Base-by-base conservation (phyloP, 441 rosid species). In the Populus trichocarpa region DNA sequence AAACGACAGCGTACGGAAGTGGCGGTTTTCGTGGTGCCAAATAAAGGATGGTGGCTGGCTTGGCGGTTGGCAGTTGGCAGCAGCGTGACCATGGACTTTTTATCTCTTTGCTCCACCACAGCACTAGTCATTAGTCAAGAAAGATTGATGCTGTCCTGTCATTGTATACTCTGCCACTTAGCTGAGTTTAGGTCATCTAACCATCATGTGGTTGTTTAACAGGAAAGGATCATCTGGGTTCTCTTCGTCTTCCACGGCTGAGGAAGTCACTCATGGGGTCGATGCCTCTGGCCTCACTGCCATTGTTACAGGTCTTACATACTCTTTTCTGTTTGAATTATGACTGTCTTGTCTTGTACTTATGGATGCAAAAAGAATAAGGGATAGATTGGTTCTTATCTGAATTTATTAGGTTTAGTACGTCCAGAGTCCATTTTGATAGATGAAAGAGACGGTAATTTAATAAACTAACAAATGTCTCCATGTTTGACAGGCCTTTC, bases 211-310 rank as follows among this genome's bases (percentile, higher is more conserved):
- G 89, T 68, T 75, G 30, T 81, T 82, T 53, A 65, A 76, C 64
- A 77, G 72, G 53, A 82, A 82, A 77, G 79, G 79, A 7, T 67
- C 82, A 66, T 86, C 89, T 40, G 87, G 89, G 69, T 86, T 86
- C 80, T 86, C 87, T 23, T 67, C 83, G 14, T 84, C 87, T 61
- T 86, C 89, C 72, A 86, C 89, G 4, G 89, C 89, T 0, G 89
- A 84, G 83, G 83, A 86, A 77, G 87, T 84, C 12, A 84, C 87
- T 0, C 69, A 78, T 2, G 89, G 85, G 72, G 72, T 84, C 46
- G 87, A 86, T 81, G 87, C 79, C 22, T 82, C 86, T 35, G 84
- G 83, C 67, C 89, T 86, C 67, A 86, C 87, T 63, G 89, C 89
- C 38, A 79, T 86, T 86, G 85, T 86, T 53, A 84, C 89, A 86